Evolutionary conservation across 768 basidiomycete genomes (phyloP), one percentile per base, ranked within the genome.

Genomic region (Psilocybe tampanensis): DNA sequence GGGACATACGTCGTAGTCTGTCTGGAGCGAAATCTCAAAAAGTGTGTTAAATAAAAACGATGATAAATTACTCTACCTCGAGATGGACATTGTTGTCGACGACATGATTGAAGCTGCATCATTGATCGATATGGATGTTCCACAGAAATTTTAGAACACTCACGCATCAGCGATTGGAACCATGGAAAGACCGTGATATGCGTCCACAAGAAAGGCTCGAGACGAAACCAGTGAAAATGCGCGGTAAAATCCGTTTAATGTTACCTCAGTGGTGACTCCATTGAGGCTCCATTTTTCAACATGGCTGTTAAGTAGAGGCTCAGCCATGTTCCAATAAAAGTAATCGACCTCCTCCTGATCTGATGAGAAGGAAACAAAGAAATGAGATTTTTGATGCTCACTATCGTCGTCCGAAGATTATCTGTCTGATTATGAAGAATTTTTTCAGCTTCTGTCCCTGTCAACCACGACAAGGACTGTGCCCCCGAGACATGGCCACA

Each of bases 121-220:
- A 19, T 56, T 12, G 23, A 50, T 64, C 51, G n/a, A n/a, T n/a
- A n/a, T n/a, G n/a, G n/a, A n/a, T n/a, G n/a, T n/a, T n/a, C n/a
- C n/a, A n/a, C n/a, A 33, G 17, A 55, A 43, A 51, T 54, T 18
- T 33, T 19, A 12, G n/a, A 5, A 39, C 36, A 80, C 86, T 70
- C 67, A 92, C 89, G 81, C 81, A 73, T 95, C 94, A 29, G 91
- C 91, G 60, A 94, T 81, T 3, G 94, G 92, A 18, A 93, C 90
- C 81, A 96, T 89, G 1, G 89, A 81, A 17, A 95, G 74, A 6
- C 85, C 85, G 67, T 93, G 92, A 66, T 85, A 94, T 7, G 83
- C 79, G 70, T 95, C 94, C 58, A 94, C 84, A 57, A 91, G 75
- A 72, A 95, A 95, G 2, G 92, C 88, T 36, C 94, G 80, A 3